Evolutionary conservation across 768 basidiomycete species (phyloP), one percentile per base, ranked within the genome.

Genomic region (Punctularia strigosozonata): DNA sequence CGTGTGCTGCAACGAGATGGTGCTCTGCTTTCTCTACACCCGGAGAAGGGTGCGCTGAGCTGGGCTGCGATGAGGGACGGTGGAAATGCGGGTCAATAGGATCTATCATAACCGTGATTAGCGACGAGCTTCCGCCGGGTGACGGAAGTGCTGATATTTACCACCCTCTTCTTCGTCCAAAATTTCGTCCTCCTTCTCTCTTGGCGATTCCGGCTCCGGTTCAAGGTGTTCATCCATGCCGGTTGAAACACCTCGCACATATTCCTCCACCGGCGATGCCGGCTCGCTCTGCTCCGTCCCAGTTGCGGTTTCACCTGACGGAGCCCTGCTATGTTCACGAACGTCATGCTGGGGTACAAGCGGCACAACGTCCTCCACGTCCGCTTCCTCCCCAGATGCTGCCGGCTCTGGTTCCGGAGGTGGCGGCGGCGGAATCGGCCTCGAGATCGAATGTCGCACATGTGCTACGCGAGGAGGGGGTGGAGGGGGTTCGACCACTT

Each of bases 11-110:
- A 39, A 25, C n/a, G 8, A 31, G 17, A 14, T 41, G 42, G n/a
- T 43, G 22, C 12, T 17, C 28, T 7, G 25, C 28, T n/a, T n/a
- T n/a, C n/a, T n/a, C n/a, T n/a, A n/a, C 15, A 37, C 35, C 5
- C 37, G 37, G 43, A 4, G 15, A 18, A 5, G 36, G 36, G 15
- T 13, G n/a, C n/a, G n/a, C n/a, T n/a, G 38, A 31, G 12, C 13
- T 25, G 22, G 40, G 37, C 62, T 63, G 51, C 63, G 66, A 50
- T 24, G 45, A 39, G 4, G 73, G 73, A 36, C 63, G 70, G 44
- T 76, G 66, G 61, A 79, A 78, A 5, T 54, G 47, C 15, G 80
- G 80, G 50, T 81, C 79, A 24, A 81, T 77, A 3, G 80, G 80
- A 53, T 83, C 80, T 82, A 46, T 14, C 39, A 39, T 49, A 20